Base-by-base conservation (phyloP, 2,329 filamentous ascomycete genomes). In the Aspergillus felis region DNA sequence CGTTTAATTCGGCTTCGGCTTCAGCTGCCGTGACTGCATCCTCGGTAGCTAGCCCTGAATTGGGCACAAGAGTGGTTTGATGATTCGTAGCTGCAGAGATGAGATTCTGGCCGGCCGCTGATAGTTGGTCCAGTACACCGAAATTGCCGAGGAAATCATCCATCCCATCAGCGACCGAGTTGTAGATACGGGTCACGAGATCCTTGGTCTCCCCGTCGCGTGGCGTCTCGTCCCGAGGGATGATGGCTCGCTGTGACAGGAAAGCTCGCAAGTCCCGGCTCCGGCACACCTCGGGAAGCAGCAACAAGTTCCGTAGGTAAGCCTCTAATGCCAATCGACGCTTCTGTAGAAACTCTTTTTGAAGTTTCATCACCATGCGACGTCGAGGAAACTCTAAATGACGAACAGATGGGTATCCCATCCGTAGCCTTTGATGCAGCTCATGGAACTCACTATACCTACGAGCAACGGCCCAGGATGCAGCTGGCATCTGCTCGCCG, bases 381-480 rank as follows among this genome's bases (percentile, higher is more conserved):
- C 95, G 85, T 20, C 93, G 84, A 1, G 94, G 94, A 68, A 99
- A 97, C 66, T 97, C 93, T 2, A 99, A 82, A 63, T 91, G 86
- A 51, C 92, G 86, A 17, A 97, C 92, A 17, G 91, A 92, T 0
- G 92, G 87, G 67, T 97, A 99, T 60, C 89, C 86, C 42, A 87
- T 83, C 54, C 94, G 87, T 27, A 99, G 82, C 55, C 88, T 89
- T 71, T 97, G 94, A 71, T 99, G 91, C 20, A 99, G 84, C 62
- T 97, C 92, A 67, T 96, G 92, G 68, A 99, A 99, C 74, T 97
- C 93, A 76, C 92, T 96, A 71, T 99, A 99, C 63, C 94, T 85
- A 56, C 93, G 85, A n/a, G 91, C 90, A 47, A 99, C 87, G 14
- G 88, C 86, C 94, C 94, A 99, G 3, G 90, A 90, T 0, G 93